phyloP scores from a whole-genome alignment of 257 asterid species.

The Eustoma russellianum region DNA sequence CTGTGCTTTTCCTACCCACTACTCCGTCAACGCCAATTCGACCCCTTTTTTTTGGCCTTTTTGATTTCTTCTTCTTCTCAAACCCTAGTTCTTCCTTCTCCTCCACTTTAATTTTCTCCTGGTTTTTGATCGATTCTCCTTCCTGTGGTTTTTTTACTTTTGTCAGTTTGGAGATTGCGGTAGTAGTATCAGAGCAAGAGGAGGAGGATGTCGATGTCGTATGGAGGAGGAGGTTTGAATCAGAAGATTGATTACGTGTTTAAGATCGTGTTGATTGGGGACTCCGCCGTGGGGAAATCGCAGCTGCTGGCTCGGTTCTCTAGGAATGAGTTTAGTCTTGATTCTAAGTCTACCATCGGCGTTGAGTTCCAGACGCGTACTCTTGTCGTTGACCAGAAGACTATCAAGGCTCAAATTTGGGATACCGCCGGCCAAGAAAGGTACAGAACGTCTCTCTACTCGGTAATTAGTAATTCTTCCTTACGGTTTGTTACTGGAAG shows the following conservation, averaged over 20 bases:
- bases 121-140: background rate
- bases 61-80: background rate
- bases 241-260: conserved; percentile 67
- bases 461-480: background rate
- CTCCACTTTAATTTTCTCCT: background rate
- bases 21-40: background rate
- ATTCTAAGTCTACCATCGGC: conserved; percentile 73
- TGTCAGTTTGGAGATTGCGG: background rate
- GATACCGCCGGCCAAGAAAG: conserved; percentile 91
- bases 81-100: background rate
- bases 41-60: background rate
- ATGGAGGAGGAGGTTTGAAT: conserved; percentile 51
- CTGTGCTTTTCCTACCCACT: too few species aligned
- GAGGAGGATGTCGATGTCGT: conserved; percentile 36
- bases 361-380: conserved; percentile 81
- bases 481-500: background rate
- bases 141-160: background rate
- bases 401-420: conserved; percentile 86
- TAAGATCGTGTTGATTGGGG: conserved; percentile 71
- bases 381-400: conserved; percentile 46
- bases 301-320: conserved; percentile 68
- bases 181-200: background rate
- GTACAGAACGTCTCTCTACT: conserved; percentile 13
- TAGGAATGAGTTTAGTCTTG: conserved; percentile 64
- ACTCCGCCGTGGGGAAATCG: conserved; percentile 82